phyloP scores from a whole-genome alignment of 331 rosid genomes.

The Malus hybrid region DNA sequence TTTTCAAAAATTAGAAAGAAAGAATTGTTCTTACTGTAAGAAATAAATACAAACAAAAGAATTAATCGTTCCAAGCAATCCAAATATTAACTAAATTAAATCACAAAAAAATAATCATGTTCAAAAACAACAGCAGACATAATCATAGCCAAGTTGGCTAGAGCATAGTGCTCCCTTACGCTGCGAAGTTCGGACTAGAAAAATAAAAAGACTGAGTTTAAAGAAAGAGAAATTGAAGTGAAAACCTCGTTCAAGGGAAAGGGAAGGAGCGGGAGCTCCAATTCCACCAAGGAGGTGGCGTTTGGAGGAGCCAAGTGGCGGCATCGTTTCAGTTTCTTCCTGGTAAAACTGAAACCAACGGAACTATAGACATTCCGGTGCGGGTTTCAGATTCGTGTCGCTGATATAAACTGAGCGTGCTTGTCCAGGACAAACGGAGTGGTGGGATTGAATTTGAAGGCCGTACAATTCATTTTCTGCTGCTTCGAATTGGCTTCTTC shows the following conservation, averaged over 20 bases:
- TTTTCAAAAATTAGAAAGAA: not conserved
- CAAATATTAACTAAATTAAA: not conserved
- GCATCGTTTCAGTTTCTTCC: not conserved
- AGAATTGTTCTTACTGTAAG: not conserved
- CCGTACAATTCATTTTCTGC: constrained; percentile 4
- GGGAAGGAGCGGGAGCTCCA: constrained; percentile 28
- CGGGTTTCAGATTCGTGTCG: not conserved
- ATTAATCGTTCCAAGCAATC: not conserved
- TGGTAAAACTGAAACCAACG: not conserved
- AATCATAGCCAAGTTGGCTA: not conserved
- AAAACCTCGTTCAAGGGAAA: constrained; percentile 22
- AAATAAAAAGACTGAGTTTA: not conserved
- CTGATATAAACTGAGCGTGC: not conserved
- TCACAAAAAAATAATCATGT: not conserved
- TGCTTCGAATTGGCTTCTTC: not conserved
- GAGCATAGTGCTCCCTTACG: not conserved
- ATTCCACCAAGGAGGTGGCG: constrained; percentile 22
- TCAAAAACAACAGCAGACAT: not conserved
- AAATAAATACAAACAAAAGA: not conserved
- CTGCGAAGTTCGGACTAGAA: too few relatives aligned
- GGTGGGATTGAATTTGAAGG: constrained; percentile 9
- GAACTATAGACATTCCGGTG: not conserved
- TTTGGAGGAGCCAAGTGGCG: constrained; percentile 4
- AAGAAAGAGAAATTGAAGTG: not conserved
- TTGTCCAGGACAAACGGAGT: not conserved